phyloP scores from a whole-genome alignment of 2,329 filamentous ascomycete species.

The Parastagonospora avenae region DNA sequence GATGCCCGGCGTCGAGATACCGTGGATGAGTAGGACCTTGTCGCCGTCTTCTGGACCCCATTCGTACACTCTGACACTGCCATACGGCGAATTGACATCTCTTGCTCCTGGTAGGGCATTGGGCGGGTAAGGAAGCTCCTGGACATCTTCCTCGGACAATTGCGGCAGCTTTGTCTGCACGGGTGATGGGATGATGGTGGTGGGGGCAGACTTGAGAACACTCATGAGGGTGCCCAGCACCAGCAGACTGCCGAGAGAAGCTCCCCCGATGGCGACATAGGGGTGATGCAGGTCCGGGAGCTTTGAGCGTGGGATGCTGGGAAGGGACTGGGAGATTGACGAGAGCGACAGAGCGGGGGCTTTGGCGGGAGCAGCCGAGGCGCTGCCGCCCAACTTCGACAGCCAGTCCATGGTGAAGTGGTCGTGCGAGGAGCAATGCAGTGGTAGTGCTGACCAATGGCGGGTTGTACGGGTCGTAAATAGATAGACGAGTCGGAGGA shows the following conservation, averaged over 20 bases:
- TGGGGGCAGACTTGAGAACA: slow-evolving; percentile 19
- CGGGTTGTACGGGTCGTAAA: slow-evolving; percentile 19
- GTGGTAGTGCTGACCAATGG: slow-evolving; percentile 20
- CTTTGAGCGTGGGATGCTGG: slow-evolving; percentile 22
- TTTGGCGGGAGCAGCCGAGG: slow-evolving; percentile 2
- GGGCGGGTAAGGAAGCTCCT: slow-evolving; percentile 64
- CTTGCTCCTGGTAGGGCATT: slow-evolving; percentile 71
- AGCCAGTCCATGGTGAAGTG: slow-evolving; percentile 14
- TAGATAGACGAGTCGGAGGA: slow-evolving; percentile 17
- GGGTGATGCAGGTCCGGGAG: slow-evolving; percentile 19
- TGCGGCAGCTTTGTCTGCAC: slow-evolving; percentile 28
- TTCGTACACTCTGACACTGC: slow-evolving; percentile 75
- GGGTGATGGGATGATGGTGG: slow-evolving; percentile 34
- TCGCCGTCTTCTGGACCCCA: slow-evolving; percentile 75
- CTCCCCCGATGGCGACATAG: slow-evolving; percentile 27
- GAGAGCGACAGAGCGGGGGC: slow-evolving; percentile 2
- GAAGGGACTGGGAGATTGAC: slow-evolving; percentile 3
- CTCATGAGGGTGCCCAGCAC: slow-evolving; percentile 26
- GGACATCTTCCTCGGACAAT: slow-evolving; percentile 29
- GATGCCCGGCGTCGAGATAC: slow-evolving; percentile 79
- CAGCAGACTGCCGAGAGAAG: slow-evolving; percentile 33
- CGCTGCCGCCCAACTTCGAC: slow-evolving; percentile 5
- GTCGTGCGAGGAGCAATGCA: neutral
- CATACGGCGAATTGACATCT: slow-evolving; percentile 72
- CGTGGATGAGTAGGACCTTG: slow-evolving; percentile 77